Evolutionary conservation across 2,329 filamentous ascomycete species (phyloP).

Genomic region (Pseudogymnoascus pannorum): DNA sequence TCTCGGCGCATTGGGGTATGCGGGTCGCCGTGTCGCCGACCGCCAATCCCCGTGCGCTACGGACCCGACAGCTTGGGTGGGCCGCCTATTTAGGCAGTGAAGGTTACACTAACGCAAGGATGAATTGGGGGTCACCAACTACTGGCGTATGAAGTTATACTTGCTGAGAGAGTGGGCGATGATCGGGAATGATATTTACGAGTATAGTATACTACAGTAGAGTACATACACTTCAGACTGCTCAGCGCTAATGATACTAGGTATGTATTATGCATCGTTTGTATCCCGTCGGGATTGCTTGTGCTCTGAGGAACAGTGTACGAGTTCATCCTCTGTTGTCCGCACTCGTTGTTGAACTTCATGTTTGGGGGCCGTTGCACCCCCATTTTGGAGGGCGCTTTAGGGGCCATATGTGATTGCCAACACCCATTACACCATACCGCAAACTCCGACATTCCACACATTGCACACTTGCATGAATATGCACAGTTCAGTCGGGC

Average conservation of each 20-base stretch:
- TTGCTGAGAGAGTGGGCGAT: neutral
- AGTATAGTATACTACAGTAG: neutral
- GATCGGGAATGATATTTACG: neutral
- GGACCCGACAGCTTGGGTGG: neutral
- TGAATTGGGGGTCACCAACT: neutral
- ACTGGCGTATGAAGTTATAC: neutral
- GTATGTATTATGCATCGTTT: neutral
- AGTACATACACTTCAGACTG: neutral
- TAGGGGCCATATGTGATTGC: neutral
- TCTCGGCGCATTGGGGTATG: neutral
- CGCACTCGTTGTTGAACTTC: neutral
- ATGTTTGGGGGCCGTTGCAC: neutral
- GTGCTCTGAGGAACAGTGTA: neutral
- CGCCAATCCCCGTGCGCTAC: neutral
- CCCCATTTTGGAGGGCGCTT: neutral
- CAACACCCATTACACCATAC: neutral
- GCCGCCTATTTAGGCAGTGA: neutral
- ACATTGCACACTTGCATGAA: neutral
- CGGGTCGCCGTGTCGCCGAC: neutral
- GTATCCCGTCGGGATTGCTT: neutral
- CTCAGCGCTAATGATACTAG: neutral
- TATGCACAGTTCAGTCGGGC: neutral
- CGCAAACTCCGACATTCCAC: neutral
- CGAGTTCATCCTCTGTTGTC: neutral
- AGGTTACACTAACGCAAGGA: constrained; percentile 1